A percentile compares a stretch with the other conserved stretches of the same genome.
These are phyloP conservation scores for Pestalotiopsis sp. DNA, from an alignment of 2,329 filamentous ascomycete species.

Conservation along the genomic window DNA sequence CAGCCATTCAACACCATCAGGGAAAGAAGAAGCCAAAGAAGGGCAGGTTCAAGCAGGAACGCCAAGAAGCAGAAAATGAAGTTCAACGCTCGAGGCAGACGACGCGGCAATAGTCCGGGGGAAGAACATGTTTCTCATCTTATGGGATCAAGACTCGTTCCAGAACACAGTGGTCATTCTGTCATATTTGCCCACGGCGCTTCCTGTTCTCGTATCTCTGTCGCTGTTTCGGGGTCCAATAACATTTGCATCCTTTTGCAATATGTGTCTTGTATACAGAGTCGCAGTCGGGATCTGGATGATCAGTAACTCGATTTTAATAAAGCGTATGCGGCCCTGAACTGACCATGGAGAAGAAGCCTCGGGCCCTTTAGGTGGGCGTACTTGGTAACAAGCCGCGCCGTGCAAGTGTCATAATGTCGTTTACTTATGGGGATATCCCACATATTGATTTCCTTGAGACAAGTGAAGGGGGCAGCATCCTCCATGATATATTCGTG, in stretches of 20 bases:
- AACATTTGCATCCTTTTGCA: not conserved
- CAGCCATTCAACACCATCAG: not conserved
- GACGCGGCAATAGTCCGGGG: not conserved
- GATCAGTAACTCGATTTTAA: not conserved
- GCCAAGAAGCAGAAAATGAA: not conserved
- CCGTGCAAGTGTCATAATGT: not conserved
- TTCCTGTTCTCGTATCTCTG: constrained; percentile 3
- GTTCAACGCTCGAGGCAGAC: not conserved
- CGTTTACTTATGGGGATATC: not conserved
- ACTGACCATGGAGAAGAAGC: not conserved
- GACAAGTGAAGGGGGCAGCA: not conserved
- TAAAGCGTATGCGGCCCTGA: not conserved
- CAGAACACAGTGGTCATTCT: not conserved
- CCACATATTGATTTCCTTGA: not conserved
- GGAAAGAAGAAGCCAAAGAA: not conserved
- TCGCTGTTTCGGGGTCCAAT: not conserved
- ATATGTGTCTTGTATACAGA: not conserved
- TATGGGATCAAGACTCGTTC: no score
- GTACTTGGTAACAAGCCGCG: not conserved
- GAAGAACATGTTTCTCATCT: no score
- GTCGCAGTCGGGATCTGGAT: constrained; percentile 1
- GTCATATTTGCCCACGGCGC: constrained; percentile 1
- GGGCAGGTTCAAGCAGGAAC: not conserved
- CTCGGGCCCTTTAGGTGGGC: no score
- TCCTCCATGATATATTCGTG: not conserved